Percentiles rank a stretch among this genome's conserved stretches.
phyloP scores from a whole-genome alignment of 106 monocot genomes.

The Posidonia australis region DNA sequence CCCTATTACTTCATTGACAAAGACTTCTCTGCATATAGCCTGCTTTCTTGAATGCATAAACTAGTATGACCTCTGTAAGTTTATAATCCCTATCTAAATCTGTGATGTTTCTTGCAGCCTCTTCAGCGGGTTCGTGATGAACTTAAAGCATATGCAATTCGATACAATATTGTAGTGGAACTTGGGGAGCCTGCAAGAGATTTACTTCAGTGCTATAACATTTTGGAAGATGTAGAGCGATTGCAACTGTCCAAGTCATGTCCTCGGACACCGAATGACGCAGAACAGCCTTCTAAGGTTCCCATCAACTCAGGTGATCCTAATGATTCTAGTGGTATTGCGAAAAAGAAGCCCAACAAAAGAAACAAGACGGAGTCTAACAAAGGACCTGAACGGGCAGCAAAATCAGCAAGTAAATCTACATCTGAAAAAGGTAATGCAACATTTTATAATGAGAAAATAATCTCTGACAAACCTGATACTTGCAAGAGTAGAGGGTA shows the following conservation, averaged over 20 bases:
- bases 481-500: background rate
- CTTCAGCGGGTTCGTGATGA: conserved; percentile 59
- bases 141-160: conserved; percentile 49
- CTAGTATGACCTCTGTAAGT: no score
- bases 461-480: no score
- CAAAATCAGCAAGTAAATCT: conserved; percentile 9
- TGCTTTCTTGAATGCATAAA: no score
- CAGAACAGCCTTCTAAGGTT: conserved; percentile 8
- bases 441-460: no score
- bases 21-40: no score
- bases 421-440: conserved; percentile 23
- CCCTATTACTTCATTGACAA: no score
- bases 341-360: conserved; percentile 27
- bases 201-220: conserved; percentile 44
- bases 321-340: conserved; percentile 4
- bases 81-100: no score
- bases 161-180: conserved; percentile 43
- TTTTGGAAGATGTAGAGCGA: conserved; percentile 46
- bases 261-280: conserved; percentile 15
- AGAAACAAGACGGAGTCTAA: conserved; percentile 17
- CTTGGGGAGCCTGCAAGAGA: conserved; percentile 45
- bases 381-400: conserved; percentile 7
- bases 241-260: conserved; percentile 18
- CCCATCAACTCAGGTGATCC: background rate
- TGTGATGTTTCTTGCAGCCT: conserved; percentile 42